Conservation (phyloP, 202 grass and related monocot species). For the Musa balbisiana region DNA sequence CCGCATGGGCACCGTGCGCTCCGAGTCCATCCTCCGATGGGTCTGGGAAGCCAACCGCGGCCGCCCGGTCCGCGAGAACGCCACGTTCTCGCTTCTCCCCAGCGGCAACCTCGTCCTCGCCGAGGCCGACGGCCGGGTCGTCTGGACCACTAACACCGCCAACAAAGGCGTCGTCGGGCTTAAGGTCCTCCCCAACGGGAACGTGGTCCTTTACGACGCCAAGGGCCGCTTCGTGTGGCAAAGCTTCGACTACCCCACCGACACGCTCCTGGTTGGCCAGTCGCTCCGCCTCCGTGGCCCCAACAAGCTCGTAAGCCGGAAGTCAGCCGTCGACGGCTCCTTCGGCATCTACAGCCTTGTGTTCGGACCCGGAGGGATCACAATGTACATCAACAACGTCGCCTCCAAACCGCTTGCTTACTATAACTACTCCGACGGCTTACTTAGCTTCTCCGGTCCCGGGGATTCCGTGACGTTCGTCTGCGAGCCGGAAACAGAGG, state of each 20-base stretch:
- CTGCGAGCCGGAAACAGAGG: constrained; percentile 16
- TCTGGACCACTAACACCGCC: constrained; percentile 22
- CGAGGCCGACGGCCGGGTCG: constrained; percentile 31
- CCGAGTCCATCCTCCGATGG: constrained; percentile 39
- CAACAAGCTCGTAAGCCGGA: constrained; percentile 26
- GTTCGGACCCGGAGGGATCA: constrained; percentile 17
- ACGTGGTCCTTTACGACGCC: constrained; percentile 19
- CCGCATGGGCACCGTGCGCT: constrained; percentile 35
- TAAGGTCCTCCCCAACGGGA: constrained; percentile 12
- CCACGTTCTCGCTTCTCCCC: constrained; percentile 36
- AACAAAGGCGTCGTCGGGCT: constrained; percentile 20
- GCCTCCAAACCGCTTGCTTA: constrained; percentile 27
- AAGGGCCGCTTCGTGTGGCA: constrained; percentile 20
- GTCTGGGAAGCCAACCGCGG: constrained; percentile 39
- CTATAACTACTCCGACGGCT: constrained; percentile 36
- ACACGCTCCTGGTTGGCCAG: constrained; percentile 22
- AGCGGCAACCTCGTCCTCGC: constrained; percentile 38
- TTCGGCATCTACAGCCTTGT: constrained; percentile 27
- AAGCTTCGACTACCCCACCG: constrained; percentile 25
- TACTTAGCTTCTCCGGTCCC: constrained; percentile 14
- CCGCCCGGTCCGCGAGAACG: constrained; percentile 30
- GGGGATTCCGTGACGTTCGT: constrained; percentile 22
- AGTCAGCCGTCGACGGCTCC: constrained; percentile 25
- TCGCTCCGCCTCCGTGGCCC: constrained; percentile 5
- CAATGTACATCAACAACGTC: constrained; percentile 23